phyloP scores from a whole-genome alignment of 768 basidiomycete genomes.

The Naematelia aurantialba region DNA sequence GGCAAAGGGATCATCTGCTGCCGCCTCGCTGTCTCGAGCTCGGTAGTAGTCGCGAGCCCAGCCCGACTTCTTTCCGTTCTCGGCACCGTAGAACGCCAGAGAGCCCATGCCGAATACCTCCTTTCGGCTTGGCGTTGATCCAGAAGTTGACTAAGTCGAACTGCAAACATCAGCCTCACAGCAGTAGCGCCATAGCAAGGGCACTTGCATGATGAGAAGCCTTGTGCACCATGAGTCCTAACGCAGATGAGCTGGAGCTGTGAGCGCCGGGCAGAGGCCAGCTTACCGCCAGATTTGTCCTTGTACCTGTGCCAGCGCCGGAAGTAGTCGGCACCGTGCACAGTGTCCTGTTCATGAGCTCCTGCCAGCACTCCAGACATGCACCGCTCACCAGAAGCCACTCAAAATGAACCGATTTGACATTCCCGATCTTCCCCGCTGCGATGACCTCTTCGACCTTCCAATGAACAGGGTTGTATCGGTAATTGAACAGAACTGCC shows the following conservation, averaged over 20 bases:
- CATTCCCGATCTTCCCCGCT: constrained; percentile 56
- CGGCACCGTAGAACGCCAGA: constrained; percentile 56
- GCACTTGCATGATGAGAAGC: constrained; percentile 39
- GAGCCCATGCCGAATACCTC: constrained; percentile 56
- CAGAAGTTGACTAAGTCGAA: constrained; percentile 61
- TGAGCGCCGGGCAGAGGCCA: constrained; percentile 9
- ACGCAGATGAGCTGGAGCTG: neutral
- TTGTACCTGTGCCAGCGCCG: constrained; percentile 56
- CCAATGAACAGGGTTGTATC: constrained; percentile 57
- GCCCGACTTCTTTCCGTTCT: constrained; percentile 55
- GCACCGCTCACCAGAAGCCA: constrained; percentile 52
- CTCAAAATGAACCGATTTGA: constrained; percentile 58
- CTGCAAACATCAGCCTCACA: constrained; percentile 46
- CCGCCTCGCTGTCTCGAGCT: constrained; percentile 53
- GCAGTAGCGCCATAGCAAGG: neutral
- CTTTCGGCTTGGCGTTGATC: constrained; percentile 55
- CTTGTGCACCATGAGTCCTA: constrained; percentile 45
- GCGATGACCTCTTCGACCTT: constrained; percentile 56
- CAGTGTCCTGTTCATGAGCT: constrained; percentile 51
- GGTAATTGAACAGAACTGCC: constrained; percentile 36
- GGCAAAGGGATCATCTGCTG: constrained; percentile 56
- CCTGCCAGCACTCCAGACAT: neutral
- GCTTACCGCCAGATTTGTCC: constrained; percentile 39
- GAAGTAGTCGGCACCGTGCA: constrained; percentile 59
- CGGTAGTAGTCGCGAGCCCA: constrained; percentile 56